phyloP scores from a whole-genome alignment of 805 yeast species.

The Metschnikowia drakensbergensis region DNA sequence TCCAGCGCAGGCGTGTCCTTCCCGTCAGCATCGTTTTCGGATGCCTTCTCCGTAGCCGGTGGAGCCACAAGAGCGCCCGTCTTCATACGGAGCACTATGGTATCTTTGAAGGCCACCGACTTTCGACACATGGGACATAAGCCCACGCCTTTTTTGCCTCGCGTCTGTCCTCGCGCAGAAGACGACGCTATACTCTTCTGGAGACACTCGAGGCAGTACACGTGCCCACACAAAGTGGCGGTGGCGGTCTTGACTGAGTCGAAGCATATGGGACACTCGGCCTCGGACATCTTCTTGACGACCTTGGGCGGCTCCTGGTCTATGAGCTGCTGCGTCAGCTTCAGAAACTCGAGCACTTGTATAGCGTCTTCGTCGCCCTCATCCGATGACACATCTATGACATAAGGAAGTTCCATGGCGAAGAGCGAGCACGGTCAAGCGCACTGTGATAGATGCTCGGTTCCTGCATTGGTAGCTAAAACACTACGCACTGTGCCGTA shows the following conservation, averaged over 20 bases:
- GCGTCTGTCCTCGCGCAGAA: constrained; percentile 40
- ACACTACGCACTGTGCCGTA: too few relatives aligned
- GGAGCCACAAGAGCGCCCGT: constrained; percentile 12
- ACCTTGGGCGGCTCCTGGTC: constrained; percentile 21
- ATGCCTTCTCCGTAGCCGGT: constrained; percentile 5
- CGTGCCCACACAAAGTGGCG: constrained; percentile 41
- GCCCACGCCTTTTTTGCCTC: constrained; percentile 37
- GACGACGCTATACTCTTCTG: constrained; percentile 39
- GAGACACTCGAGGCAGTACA: constrained; percentile 41
- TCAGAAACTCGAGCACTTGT: constrained; percentile 35
- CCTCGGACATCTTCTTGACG: constrained; percentile 31
- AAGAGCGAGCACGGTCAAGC: neutral
- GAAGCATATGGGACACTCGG: constrained; percentile 44
- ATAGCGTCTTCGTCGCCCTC: constrained; percentile 33
- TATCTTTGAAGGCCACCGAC: constrained; percentile 36
- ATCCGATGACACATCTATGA: constrained; percentile 17
- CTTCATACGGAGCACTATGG: constrained; percentile 20
- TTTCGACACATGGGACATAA: constrained; percentile 44
- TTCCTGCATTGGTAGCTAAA: neutral
- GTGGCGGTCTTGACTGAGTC: constrained; percentile 40
- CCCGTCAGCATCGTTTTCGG: constrained; percentile 5
- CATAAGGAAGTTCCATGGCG: constrained; percentile 12
- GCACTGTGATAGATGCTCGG: neutral
- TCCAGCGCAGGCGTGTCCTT: neutral
- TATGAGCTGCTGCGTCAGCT: constrained; percentile 34